Percentiles rank a stretch among this genome's conserved stretches.
Conservation (phyloP, 495 filamentous ascomycete genomes). For the Bacidia gigantensis region DNA sequence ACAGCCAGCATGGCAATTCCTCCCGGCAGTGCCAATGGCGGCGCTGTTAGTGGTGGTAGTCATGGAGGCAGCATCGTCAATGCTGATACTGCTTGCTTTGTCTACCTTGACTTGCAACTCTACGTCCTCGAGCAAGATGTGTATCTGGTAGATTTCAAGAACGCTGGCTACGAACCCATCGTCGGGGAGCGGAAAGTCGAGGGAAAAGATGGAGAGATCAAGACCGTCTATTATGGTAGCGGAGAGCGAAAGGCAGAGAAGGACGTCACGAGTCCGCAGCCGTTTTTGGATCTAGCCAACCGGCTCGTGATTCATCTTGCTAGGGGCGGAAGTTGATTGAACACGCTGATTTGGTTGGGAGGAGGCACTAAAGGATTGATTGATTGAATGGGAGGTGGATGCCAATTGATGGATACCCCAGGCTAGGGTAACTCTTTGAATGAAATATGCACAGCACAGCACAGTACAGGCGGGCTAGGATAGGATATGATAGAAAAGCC, state of each 20-base stretch:
- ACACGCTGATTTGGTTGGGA: too few relatives aligned
- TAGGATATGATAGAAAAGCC: too few relatives aligned
- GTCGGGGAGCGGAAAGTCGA: conserved; percentile 32
- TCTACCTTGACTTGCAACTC: conserved; percentile 91
- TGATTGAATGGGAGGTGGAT: too few relatives aligned
- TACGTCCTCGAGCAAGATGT: conserved; percentile 89
- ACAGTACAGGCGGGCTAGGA: too few relatives aligned
- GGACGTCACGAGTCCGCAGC: conserved; percentile 42
- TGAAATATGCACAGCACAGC: too few relatives aligned
- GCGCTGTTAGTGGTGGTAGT: background rate
- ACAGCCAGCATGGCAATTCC: conserved; percentile 26
- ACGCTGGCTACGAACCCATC: conserved; percentile 88
- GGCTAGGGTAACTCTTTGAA: too few relatives aligned
- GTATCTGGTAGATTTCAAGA: conserved; percentile 97
- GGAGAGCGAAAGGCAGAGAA: conserved; percentile 26
- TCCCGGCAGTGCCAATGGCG: conserved; percentile 22
- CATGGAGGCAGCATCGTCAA: conserved; percentile 14
- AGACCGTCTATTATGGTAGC: conserved; percentile 7
- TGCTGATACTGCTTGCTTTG: conserved; percentile 44
- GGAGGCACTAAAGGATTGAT: too few relatives aligned
- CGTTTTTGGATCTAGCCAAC: conserved; percentile 41
- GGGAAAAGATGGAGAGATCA: background rate
- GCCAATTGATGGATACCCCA: too few relatives aligned
- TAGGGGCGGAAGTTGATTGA: conserved; percentile 7
- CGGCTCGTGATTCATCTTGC: conserved; percentile 41